These are phyloP conservation scores for Astraeus odoratus DNA, from an alignment of 768 basidiomycete genomes.

Conservation along the genomic window DNA sequence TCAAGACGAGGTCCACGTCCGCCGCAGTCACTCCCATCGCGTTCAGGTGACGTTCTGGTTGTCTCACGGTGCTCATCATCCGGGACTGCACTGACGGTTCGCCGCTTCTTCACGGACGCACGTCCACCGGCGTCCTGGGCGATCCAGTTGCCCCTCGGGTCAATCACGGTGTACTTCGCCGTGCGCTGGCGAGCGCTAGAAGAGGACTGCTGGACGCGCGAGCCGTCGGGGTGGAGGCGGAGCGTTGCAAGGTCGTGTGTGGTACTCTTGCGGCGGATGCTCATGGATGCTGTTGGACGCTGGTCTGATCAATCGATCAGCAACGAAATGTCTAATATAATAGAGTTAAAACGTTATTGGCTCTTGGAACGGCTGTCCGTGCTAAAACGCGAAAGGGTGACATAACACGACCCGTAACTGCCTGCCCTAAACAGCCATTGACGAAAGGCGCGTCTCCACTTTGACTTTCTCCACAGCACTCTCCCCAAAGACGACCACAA, in stretches of 20 bases:
- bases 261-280: conserved; percentile 37
- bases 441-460: conserved; percentile 14
- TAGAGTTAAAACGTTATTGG: background rate
- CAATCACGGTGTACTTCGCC: conserved; percentile 32
- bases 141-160: conserved; percentile 56
- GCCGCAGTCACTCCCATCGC: conserved; percentile 15
- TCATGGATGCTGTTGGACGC: conserved; percentile 15
- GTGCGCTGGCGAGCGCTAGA: conserved; percentile 29
- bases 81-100: conserved; percentile 11
- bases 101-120: conserved; percentile 34
- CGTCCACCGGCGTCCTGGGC: conserved; percentile 59
- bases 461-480: background rate
- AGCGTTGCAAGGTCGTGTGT: conserved; percentile 61
- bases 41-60: conserved; percentile 18
- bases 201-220: conserved; percentile 45
- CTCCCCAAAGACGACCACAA: conserved; percentile 7
- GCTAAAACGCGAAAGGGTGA: too few relatives aligned
- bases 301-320: background rate
- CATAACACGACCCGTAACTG: conserved; percentile 8
- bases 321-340: background rate
- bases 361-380: too few relatives aligned
- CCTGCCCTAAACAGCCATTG: conserved; percentile 16
- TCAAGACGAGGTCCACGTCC: too few relatives aligned
- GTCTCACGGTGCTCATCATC: conserved; percentile 21
- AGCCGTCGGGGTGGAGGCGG: conserved; percentile 59